Evolutionary conservation across 129 eudicot species (phyloP).

Genomic region (Silybum marianum): DNA sequence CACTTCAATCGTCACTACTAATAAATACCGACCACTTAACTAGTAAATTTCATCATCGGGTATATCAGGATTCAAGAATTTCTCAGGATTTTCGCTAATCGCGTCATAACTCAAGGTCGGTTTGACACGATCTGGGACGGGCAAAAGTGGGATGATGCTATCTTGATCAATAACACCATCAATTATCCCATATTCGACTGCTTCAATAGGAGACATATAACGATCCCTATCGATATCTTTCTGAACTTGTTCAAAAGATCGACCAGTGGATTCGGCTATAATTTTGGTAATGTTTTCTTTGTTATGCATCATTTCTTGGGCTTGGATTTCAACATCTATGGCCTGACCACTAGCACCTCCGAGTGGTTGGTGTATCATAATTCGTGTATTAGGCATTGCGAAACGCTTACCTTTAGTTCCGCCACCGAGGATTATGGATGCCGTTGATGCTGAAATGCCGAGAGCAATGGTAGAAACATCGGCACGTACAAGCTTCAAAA

Average conservation of each 20-base stretch:
- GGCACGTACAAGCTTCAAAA: conserved; percentile 79
- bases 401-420: conserved; percentile 94
- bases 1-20: conserved; percentile 19
- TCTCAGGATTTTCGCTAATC: conserved; percentile 52
- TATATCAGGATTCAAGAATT: conserved; percentile 72
- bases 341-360: conserved; percentile 93
- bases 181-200: conserved; percentile 81
- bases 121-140: conserved; percentile 82
- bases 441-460: conserved; percentile 90
- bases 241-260: conserved; percentile 68
- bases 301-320: conserved; percentile 70
- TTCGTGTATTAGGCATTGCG: conserved; percentile 90
- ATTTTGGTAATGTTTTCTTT: conserved; percentile 59
- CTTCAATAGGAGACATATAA: conserved; percentile 98
- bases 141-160: conserved; percentile 73
- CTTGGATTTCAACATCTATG: conserved; percentile 83
- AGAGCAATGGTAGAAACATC: conserved; percentile 93
- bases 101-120: conserved; percentile 51
- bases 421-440: conserved; percentile 87
- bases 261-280: conserved; percentile 63
- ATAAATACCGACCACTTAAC: conserved; percentile 19
- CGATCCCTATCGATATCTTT: conserved; percentile 89
- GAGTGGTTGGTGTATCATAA: conserved; percentile 93
- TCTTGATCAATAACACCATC: conserved; percentile 91
- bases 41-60: conserved; percentile 96